These are phyloP conservation scores for Arachnopeziza araneosa DNA, from an alignment of 2,329 filamentous ascomycete genomes.

Conservation along the genomic window DNA sequence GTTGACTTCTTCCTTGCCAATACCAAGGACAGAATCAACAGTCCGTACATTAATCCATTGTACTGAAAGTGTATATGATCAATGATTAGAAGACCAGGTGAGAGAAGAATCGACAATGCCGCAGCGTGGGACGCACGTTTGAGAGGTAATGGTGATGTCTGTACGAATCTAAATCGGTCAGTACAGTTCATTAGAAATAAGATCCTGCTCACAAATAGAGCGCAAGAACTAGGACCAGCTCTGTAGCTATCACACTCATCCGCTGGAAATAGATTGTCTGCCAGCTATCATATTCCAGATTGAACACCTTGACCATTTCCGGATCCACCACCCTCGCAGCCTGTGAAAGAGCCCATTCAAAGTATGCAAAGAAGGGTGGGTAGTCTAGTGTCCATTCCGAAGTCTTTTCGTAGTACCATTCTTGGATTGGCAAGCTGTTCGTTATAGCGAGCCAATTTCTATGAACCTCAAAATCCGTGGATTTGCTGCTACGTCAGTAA, in stretches of 20 bases:
- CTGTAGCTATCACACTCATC: constrained; percentile 77
- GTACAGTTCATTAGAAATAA: constrained; percentile 12
- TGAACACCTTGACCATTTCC: constrained; percentile 73
- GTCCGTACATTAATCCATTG: constrained; percentile 92
- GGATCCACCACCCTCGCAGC: constrained; percentile 71
- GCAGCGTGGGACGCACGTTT: constrained; percentile 77
- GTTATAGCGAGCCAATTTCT: constrained; percentile 98
- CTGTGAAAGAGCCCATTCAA: constrained; percentile 89
- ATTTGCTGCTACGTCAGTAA: constrained; percentile 61
- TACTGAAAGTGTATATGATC: constrained; percentile 99
- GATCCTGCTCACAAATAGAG: constrained; percentile 59
- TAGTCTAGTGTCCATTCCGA: constrained; percentile 99
- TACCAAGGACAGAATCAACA: constrained; percentile 81
- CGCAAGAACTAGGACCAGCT: constrained; percentile 78
- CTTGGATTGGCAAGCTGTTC: constrained; percentile 73
- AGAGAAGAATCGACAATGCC: constrained; percentile 83
- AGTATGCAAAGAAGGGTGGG: constrained; percentile 94
- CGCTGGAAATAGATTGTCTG: constrained; percentile 92
- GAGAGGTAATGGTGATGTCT: constrained; percentile 58
- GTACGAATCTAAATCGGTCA: constrained; percentile 57
- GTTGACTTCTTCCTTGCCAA: constrained; percentile 71
- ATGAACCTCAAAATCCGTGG: constrained; percentile 98
- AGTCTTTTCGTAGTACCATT: constrained; percentile 97
- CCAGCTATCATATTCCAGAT: constrained; percentile 85
- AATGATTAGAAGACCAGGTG: constrained; percentile 90